Evolutionary conservation across 2,329 filamentous ascomycete species (phyloP).

Genomic region (Neonectria coccinea): DNA sequence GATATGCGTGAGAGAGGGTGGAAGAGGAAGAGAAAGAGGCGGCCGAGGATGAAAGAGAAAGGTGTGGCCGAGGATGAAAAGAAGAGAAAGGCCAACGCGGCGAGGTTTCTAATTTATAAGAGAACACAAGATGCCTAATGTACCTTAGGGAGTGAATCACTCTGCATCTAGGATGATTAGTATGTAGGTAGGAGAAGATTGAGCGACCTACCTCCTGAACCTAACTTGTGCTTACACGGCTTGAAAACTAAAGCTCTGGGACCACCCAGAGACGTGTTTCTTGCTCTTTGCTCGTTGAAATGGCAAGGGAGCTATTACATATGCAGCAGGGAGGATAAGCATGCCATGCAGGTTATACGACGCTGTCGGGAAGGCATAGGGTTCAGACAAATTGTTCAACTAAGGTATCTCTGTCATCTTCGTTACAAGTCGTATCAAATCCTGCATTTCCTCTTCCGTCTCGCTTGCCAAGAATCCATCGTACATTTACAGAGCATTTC

Average conservation of each 20-base stretch:
- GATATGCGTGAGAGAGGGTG: neutral
- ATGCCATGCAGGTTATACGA: too few relatives aligned
- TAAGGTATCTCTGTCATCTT: neutral
- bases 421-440: neutral
- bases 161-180: too few relatives aligned
- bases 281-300: neutral
- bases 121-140: neutral
- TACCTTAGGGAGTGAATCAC: neutral
- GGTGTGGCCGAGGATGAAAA: neutral
- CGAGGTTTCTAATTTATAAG: neutral
- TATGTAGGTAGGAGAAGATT: neutral
- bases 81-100: neutral
- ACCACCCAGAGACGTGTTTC: neutral
- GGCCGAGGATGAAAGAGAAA: neutral
- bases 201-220: neutral
- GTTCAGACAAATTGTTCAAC: neutral
- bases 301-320: too few relatives aligned
- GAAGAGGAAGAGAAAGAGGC: neutral
- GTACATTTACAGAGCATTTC: neutral
- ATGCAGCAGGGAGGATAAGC: neutral
- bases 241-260: too few relatives aligned
- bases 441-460: neutral
- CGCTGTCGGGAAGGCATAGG: neutral
- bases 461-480: neutral
- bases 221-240: neutral